A percentile compares a stretch with the other conserved stretches of the same genome.
Conservation (phyloP, 73 alveolate species). For the Diophrys appendiculata region DNA sequence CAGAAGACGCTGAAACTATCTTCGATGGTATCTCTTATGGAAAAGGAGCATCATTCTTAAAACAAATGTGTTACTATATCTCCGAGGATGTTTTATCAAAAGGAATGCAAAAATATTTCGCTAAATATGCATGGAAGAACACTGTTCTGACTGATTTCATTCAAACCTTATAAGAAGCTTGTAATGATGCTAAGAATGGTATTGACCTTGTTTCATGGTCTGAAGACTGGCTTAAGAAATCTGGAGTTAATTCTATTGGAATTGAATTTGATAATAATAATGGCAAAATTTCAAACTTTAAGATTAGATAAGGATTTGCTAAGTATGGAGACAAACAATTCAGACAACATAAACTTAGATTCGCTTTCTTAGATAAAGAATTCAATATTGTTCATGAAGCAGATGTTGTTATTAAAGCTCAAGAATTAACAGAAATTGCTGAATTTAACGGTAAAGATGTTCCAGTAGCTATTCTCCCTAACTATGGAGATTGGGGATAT, state of each 20-base stretch:
- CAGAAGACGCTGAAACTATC: constrained; percentile 88
- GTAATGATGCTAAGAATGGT: constrained; percentile 59
- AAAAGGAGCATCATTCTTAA: constrained; percentile 94
- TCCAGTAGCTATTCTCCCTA: constrained; percentile 68
- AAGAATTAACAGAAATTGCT: constrained; percentile 7
- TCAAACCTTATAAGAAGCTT: constrained; percentile 63
- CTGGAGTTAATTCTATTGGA: constrained; percentile 82
- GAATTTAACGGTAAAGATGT: constrained; percentile 50
- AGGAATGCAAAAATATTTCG: constrained; percentile 81
- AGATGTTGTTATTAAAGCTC: constrained; percentile 28
- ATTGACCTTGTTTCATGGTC: constrained; percentile 53
- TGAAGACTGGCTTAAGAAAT: constrained; percentile 76
- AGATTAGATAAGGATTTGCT: constrained; percentile 14
- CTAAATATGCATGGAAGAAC: constrained; percentile 75
- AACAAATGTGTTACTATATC: constrained; percentile 79
- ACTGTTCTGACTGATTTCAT: constrained; percentile 87
- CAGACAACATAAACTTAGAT: constrained; percentile 69
- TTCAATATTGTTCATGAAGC: constrained; percentile 51
- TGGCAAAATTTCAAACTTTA: constrained; percentile 58
- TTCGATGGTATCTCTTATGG: constrained; percentile 97
- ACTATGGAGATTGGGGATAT: constrained; percentile 76
- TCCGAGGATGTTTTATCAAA: constrained; percentile 83
- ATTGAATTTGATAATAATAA: too few relatives aligned
- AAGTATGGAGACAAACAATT: constrained; percentile 50
- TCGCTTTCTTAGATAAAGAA: constrained; percentile 47